These are phyloP conservation scores for Alternaria infectoria DNA, from an alignment of 2,329 filamentous ascomycete genomes.

Conservation along the genomic window DNA sequence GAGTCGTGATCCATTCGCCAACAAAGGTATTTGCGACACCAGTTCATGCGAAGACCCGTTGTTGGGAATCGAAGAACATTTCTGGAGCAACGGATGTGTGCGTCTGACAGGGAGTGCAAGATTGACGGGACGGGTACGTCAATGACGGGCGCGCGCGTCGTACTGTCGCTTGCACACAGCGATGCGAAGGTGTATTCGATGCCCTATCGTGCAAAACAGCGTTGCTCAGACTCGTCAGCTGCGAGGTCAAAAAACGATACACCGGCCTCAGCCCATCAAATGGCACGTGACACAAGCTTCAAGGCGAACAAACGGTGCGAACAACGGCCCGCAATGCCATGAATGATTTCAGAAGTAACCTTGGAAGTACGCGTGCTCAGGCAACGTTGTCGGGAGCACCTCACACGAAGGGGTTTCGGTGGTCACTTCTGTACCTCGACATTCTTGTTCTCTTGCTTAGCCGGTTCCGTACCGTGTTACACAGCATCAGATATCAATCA, in stretches of 20 bases:
- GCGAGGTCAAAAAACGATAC: background rate
- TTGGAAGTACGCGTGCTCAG: background rate
- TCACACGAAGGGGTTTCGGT: background rate
- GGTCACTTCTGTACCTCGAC: background rate
- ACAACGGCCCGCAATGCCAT: background rate
- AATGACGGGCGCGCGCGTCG: slow-evolving; percentile 5
- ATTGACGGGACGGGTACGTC: slow-evolving; percentile 16
- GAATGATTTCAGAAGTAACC: background rate
- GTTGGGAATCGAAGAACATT: slow-evolving; percentile 7
- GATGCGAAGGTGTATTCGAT: slow-evolving; percentile 20
- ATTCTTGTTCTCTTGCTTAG: slow-evolving; percentile 2
- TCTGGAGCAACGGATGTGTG: slow-evolving; percentile 18
- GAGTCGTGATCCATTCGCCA: background rate
- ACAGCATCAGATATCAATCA: slow-evolving; percentile 19
- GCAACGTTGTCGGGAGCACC: background rate
- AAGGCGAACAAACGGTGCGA: background rate
- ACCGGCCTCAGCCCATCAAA: background rate
- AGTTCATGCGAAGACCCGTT: slow-evolving; percentile 19
- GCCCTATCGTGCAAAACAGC: background rate
- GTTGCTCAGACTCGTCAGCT: background rate
- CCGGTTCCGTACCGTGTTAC: slow-evolving; percentile 20
- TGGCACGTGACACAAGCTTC: background rate
- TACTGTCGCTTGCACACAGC: background rate
- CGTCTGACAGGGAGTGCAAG: slow-evolving; percentile 27
- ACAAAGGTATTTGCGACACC: slow-evolving; percentile 4